phyloP scores from a whole-genome alignment of 2,329 filamentous ascomycete genomes.

The Aureobasidium sp. region DNA sequence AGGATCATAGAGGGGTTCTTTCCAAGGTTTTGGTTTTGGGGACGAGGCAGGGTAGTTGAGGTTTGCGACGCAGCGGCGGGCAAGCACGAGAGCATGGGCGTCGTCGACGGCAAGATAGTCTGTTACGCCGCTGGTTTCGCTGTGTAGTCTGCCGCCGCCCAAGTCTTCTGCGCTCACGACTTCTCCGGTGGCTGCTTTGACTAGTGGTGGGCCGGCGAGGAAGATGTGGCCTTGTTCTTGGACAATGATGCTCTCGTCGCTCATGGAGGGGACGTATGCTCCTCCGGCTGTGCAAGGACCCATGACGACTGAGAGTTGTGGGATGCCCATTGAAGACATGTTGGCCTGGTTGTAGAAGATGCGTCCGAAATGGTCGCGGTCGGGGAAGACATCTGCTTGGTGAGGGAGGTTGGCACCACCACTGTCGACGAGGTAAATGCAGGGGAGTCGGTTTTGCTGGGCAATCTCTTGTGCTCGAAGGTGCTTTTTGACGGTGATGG shows the following conservation, averaged over 20 bases:
- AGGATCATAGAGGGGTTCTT: slow-evolving; percentile 72
- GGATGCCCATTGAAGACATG: slow-evolving; percentile 83
- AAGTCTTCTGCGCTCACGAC: slow-evolving; percentile 84
- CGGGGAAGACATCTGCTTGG: slow-evolving; percentile 92
- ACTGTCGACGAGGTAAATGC: slow-evolving; percentile 93
- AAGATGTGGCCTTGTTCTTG: slow-evolving; percentile 96
- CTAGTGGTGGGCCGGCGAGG: slow-evolving; percentile 84
- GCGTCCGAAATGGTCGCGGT: slow-evolving; percentile 87
- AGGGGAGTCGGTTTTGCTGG: slow-evolving; percentile 73
- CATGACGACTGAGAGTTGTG: slow-evolving; percentile 94
- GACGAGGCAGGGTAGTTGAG: slow-evolving; percentile 67
- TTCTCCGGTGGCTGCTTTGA: slow-evolving; percentile 93
- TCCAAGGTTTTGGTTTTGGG: slow-evolving; percentile 38
- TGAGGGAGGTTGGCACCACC: slow-evolving; percentile 92
- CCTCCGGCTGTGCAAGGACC: slow-evolving; percentile 92
- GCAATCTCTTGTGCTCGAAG: slow-evolving; percentile 85
- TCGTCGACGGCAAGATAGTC: slow-evolving; percentile 95
- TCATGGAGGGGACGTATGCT: slow-evolving; percentile 95
- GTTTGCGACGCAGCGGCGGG: slow-evolving; percentile 74
- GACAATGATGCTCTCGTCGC: slow-evolving; percentile 94
- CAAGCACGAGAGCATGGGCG: slow-evolving; percentile 80
- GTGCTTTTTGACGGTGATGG: slow-evolving; percentile 96
- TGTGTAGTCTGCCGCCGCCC: slow-evolving; percentile 83
- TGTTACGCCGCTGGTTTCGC: slow-evolving; percentile 82
- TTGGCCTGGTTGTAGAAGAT: slow-evolving; percentile 98